Evolutionary conservation across 2,329 filamentous ascomycete species (phyloP), one percentile per base, ranked within the genome.

Genomic region (Epichloe gansuensis): DNA sequence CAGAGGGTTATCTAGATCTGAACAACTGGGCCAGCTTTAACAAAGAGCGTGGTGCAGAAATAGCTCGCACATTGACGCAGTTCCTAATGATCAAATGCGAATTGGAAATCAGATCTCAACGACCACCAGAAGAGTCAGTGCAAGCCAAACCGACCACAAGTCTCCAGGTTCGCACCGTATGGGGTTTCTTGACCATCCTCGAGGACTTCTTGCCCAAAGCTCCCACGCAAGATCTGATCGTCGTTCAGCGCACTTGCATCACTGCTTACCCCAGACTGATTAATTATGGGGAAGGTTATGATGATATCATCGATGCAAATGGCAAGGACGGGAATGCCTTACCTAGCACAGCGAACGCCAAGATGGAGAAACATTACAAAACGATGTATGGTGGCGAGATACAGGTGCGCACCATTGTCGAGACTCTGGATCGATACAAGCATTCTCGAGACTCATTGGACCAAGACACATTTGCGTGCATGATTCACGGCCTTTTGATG

Each of bases 341-440:
- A 1, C 85, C 91, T 0, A 75, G 80, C 21, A 82, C 83, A 23
- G 88, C 91, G 51, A 91, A 95, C 59, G 82, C 80, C 58, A 88
- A 89, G 66, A 98, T 98, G 93, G 91, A 97, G 63, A 89, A 96
- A 59, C 85, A 95, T 57, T 98, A 96, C 68, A 96, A 95, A 69
- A 88, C 88, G 63, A 97, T 98, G 91, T 98, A 98, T 65, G 87
- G 88, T 58, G 86, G 88, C 58, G 89, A 96, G 59, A 82, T 91
- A 21, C 85, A 91, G 57, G 87, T 96, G 17, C 82, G 88, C 52
- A 82, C 88, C 52, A 87, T 98, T 58, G 86, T 98, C 50, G 83
- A 87, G 56, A 81, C 89, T 41, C 80, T 98, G 62, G 84, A 89
- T 57, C 79, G 81, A 52, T 95, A 95, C 72, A 97, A 98, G 67